A percentile compares a stretch with the other conserved stretches of the same genome.
Conservation (phyloP, 176 grass and related monocot species). For the Raddia distichophylla region DNA sequence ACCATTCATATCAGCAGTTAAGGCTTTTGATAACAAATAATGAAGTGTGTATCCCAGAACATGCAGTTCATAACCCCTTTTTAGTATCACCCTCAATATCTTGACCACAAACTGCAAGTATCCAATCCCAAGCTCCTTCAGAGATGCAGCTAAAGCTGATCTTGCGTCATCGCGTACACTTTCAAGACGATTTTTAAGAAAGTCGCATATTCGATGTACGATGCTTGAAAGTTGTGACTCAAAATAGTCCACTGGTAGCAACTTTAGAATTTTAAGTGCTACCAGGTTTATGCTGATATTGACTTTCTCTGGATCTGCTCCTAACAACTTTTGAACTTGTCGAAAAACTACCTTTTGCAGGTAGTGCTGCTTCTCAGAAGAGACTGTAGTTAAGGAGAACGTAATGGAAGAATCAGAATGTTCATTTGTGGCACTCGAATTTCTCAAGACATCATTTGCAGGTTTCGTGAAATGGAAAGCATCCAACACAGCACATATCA, state of each 20-base stretch:
- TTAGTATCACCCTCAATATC: slow-evolving; percentile 87
- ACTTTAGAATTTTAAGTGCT: slow-evolving; percentile 91
- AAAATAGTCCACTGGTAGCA: slow-evolving; percentile 68
- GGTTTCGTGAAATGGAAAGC: slow-evolving; percentile 70
- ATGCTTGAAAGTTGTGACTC: slow-evolving; percentile 94
- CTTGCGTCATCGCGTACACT: slow-evolving; percentile 91
- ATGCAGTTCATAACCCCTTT: slow-evolving; percentile 95
- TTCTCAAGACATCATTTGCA: slow-evolving; percentile 25
- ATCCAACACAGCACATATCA: slow-evolving; percentile 80
- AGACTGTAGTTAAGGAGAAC: slow-evolving; percentile 42
- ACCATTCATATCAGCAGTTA: slow-evolving; percentile 52
- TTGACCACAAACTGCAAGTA: slow-evolving; percentile 86
- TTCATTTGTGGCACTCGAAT: slow-evolving; percentile 36
- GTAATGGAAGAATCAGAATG: slow-evolving; percentile 41
- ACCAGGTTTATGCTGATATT: slow-evolving; percentile 85
- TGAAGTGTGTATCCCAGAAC: slow-evolving; percentile 93
- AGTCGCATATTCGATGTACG: slow-evolving; percentile 79
- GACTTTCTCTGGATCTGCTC: slow-evolving; percentile 78
- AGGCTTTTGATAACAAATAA: slow-evolving; percentile 75
- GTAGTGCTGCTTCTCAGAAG: slow-evolving; percentile 66
- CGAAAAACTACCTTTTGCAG: slow-evolving; percentile 74
- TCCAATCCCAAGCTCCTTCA: slow-evolving; percentile 90
- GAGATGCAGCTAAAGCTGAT: slow-evolving; percentile 76
- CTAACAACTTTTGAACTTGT: slow-evolving; percentile 73
- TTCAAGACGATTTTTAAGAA: slow-evolving; percentile 90